Percentiles rank a stretch among this genome's conserved stretches.
phyloP scores from a whole-genome alignment of 345 rosid genomes.

The Nasturtium officinale region DNA sequence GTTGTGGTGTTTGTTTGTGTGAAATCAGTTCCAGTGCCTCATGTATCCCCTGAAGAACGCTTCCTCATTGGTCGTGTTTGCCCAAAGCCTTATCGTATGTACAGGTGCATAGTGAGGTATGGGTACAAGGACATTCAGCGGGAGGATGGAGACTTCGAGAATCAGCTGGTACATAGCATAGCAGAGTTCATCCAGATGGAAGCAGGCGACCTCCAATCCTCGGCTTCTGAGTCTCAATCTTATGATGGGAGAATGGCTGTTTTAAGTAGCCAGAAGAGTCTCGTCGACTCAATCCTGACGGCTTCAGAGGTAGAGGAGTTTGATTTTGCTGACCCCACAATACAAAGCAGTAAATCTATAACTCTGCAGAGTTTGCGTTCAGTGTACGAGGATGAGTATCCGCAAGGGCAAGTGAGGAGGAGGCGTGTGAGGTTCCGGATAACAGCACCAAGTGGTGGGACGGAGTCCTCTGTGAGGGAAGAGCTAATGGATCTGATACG shows the following conservation, averaged over 20 bases:
- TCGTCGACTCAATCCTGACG: conserved; percentile 55
- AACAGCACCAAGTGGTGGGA: conserved; percentile 53
- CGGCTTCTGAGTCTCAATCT: conserved; percentile 59
- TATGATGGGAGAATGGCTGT: conserved; percentile 96
- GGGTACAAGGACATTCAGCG: conserved; percentile 92
- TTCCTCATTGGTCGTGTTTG: conserved; percentile 92
- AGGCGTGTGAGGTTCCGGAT: conserved; percentile 68
- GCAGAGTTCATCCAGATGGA: conserved; percentile 98
- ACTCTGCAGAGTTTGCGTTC: conserved; percentile 70
- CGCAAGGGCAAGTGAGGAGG: conserved; percentile 53
- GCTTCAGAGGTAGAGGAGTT: conserved; percentile 59
- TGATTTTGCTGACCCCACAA: conserved; percentile 41
- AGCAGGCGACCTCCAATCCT: conserved; percentile 66
- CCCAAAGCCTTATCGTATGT: conserved; percentile 93
- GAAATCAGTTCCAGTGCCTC: conserved; percentile 94
- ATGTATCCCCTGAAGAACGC: conserved; percentile 85
- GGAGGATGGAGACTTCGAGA: conserved; percentile 81
- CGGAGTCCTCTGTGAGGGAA: conserved; percentile 75
- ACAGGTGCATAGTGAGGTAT: conserved; percentile 91
- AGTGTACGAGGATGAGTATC: conserved; percentile 73
- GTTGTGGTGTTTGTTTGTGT: conserved; percentile 91
- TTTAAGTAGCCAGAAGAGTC: conserved; percentile 63
- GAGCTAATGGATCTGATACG: conserved; percentile 76
- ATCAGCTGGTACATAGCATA: conserved; percentile 81
- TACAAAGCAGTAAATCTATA: conserved; percentile 73